Evolutionary conservation across 805 yeast genomes (phyloP).

Genomic region (Candida ficus): DNA sequence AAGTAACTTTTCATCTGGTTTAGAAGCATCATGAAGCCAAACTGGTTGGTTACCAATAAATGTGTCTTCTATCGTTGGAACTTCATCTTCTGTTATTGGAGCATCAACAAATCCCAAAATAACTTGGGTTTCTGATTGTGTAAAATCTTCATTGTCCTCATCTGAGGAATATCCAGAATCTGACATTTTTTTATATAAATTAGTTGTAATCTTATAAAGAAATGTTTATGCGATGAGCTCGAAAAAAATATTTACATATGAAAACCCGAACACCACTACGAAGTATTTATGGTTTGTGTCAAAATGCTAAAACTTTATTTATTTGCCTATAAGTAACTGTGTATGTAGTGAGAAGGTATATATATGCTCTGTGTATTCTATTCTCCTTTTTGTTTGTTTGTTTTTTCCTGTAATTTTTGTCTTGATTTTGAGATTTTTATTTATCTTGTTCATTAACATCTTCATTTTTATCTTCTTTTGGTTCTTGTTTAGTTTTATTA

Average conservation of each 20-base stretch:
- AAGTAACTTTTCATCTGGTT: constrained; percentile 48
- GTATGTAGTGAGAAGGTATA: no score
- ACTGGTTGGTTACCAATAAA: constrained; percentile 77
- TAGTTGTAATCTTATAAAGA: not conserved
- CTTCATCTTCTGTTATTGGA: constrained; percentile 41
- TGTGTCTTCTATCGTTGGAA: constrained; percentile 54
- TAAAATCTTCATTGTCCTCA: constrained; percentile 32
- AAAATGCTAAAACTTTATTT: no score
- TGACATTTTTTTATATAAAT: constrained; percentile 3
- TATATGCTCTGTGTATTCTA: no score
- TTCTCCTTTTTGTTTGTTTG: no score
- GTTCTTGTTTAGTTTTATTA: not conserved
- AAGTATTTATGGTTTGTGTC: no score
- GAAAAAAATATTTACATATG: not conserved
- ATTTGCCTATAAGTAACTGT: no score
- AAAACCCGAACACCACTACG: constrained; percentile 1
- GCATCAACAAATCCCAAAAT: constrained; percentile 63
- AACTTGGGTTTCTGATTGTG: constrained; percentile 32
- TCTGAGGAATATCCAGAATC: constrained; percentile 45
- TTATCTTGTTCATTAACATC: no score
- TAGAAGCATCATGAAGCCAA: constrained; percentile 60
- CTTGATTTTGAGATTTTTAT: no score
- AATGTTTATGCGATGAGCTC: constrained; percentile 1
- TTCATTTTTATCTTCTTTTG: not conserved
- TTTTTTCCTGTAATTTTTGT: no score